Evolutionary conservation across 2,329 filamentous ascomycete genomes (phyloP), one percentile per base, ranked within the genome.

Genomic region (Graphilbum fragrans): DNA sequence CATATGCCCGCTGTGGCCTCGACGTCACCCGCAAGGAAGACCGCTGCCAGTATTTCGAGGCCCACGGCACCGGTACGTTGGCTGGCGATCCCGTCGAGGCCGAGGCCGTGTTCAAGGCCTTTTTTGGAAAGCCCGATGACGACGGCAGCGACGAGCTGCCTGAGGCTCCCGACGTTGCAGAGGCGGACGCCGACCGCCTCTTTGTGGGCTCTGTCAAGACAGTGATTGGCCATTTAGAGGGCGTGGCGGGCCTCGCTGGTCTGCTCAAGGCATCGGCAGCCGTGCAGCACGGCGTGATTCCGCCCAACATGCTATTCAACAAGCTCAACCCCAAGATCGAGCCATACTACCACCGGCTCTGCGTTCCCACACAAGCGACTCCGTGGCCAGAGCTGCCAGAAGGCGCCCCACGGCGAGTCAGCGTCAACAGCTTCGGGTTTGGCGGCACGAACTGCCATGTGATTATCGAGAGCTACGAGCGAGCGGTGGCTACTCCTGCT

Each of bases 401-500:
- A n/a, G 21, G 17, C 9, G 22, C 36, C 12, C 41, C 54, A 23
- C 39, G 48, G n/a, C 45, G 50, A 2, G 49, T 49, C 33, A 69
- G 65, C 41, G 53, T 70, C 43, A 69, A 69, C 51, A 60, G 55
- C 20, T 70, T 69, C 40, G 66, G 66, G 0, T 66, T 62, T 16
- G 65, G 62, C 6, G 52, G 52, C 9, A 52, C 55, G 21, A 56
- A 51, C 21, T 44, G 52, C 6, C 51, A 55, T 35, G 39, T 37
- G 11, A 51, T 53, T 37, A 27, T 54, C 6, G 50, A 55, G 32
- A 66, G 67, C 43, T 64, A 65, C 2, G 57, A 58, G 8, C 22
- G n/a, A 20, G 12, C n/a, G 20, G 36, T 6, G 11, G 21, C 35
- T 10, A 25, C 22, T 7, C 11, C n/a, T 4, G 12, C 37, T 29